Evolutionary conservation across 768 basidiomycete genomes (phyloP), one percentile per base, ranked within the genome.

Genomic region (Podaxis carcinomalis): DNA sequence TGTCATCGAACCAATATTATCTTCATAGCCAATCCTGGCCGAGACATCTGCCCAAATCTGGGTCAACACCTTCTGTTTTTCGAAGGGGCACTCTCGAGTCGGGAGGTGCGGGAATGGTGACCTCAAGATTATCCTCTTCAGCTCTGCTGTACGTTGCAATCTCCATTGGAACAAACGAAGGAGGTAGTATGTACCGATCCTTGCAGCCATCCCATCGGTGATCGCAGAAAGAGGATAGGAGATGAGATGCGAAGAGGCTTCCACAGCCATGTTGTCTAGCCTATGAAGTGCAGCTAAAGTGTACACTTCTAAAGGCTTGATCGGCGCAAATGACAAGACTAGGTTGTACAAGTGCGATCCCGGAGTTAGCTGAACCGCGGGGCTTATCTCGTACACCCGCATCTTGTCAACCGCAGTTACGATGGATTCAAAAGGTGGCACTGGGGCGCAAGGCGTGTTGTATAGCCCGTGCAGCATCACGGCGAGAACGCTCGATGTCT

Each of bases 381-480:
- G 57, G 11, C 36, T 36, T 10, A 67, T 57, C n/a, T 51, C 60
- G 39, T 63, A 64, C 16, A 27, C 19, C 1, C 59, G 54, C 62
- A 67, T 63, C 16, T 42, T 39, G 40, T 67, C 66, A 23, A 67
- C 42, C 13, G 66, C 64, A 19, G 51, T 37, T 16, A 60, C 25
- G 5, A 65, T 32, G 25, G 52, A 40, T 3, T 63, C 61, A n/a
- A 50, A 25, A 7, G 57, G 25, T 14, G 64, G 66, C 3, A 53
- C 54, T 39, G 63, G 39, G 2, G 57, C 57, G 13, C 57, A 53
- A 7, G 62, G 63, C 7, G 51, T 62, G 10, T 58, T 57, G 40
- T 65, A 67, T 10, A 67, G 13, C 11, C 62, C 46, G 42, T 67
- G 66, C 9, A 64, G 23, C 32, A 67, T 54, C 23, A 67, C 50